A percentile compares a stretch with the other conserved stretches of the same genome.
Conservation (phyloP, 352 stramenopile genomes). For the Globisporangium viniferum region DNA sequence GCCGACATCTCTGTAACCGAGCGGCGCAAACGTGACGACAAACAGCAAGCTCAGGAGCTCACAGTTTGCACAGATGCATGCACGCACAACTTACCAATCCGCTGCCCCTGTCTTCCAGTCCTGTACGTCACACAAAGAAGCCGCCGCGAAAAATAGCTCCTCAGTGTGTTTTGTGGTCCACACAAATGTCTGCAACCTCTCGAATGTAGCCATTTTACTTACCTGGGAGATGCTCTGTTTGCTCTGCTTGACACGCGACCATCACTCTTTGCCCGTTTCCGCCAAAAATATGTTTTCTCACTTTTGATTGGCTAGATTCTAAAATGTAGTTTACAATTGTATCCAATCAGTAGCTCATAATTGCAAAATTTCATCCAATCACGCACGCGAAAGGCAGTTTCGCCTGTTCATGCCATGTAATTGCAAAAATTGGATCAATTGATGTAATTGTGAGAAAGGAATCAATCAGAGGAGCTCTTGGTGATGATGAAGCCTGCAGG, state of each 20-base stretch:
- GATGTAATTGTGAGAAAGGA: neutral
- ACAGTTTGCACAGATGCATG: too few species aligned
- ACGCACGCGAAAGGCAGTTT: neutral
- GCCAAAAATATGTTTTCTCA: neutral
- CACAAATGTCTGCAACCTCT: neutral
- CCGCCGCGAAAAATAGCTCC: neutral
- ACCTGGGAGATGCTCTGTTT: neutral
- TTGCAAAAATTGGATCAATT: neutral
- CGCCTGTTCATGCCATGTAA: too few species aligned
- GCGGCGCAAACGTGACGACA: too few species aligned
- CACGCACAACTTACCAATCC: too few species aligned
- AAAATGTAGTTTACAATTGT: neutral
- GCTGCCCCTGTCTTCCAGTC: neutral
- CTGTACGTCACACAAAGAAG: neutral
- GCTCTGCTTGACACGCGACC: neutral
- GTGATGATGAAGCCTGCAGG: neutral
- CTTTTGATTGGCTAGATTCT: neutral
- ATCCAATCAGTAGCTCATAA: neutral
- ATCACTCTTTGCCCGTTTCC: neutral
- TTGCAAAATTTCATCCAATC: neutral
- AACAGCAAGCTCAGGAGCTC: too few species aligned
- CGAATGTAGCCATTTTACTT: neutral
- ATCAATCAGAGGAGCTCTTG: neutral
- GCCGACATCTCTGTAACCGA: neutral
- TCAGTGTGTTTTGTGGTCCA: neutral